Percentiles rank a stretch among this genome's conserved stretches.
Conservation (phyloP, 129 eudicot species). For the Pulicaria dysenterica region DNA sequence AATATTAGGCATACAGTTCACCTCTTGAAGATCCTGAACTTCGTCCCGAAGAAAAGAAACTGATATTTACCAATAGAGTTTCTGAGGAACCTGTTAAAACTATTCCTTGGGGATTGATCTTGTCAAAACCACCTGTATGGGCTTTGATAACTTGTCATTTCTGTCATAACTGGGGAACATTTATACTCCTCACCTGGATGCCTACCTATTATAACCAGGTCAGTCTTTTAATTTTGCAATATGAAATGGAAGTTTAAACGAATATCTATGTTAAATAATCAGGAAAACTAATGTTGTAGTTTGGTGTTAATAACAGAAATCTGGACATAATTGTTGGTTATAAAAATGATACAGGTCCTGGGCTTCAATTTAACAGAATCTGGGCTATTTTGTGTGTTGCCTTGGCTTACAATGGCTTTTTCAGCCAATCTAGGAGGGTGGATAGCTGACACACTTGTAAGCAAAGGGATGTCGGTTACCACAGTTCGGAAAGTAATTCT, state of each 20-base stretch:
- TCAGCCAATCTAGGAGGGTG: conserved; percentile 97
- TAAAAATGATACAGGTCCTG: conserved; percentile 58
- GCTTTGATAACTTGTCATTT: conserved; percentile 83
- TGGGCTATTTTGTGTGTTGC: conserved; percentile 82
- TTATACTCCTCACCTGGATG: conserved; percentile 93
- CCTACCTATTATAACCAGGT: conserved; percentile 94
- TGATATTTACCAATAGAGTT: conserved; percentile 55
- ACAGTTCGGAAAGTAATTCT: conserved; percentile 78
- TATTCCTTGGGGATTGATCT: conserved; percentile 72
- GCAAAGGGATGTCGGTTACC: conserved; percentile 82
- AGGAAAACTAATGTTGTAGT: not conserved
- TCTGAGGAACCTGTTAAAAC: conserved; percentile 68
- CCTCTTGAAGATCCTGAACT: conserved; percentile 80
- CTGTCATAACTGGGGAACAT: conserved; percentile 93
- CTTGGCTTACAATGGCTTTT: conserved; percentile 98
- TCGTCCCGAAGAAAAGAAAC: conserved; percentile 70
- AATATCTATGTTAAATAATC: not conserved
- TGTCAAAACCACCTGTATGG: conserved; percentile 89
- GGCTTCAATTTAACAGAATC: conserved; percentile 87
- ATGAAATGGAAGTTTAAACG: not conserved
- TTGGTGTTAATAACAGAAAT: not conserved
- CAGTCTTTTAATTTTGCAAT: conserved; percentile 6
- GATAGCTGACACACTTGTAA: conserved; percentile 94
- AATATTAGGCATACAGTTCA: conserved; percentile 68
- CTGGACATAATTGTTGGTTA: not conserved